Base-by-base conservation (phyloP, 441 rosid species). In the Biscutella auriculata region DNA sequence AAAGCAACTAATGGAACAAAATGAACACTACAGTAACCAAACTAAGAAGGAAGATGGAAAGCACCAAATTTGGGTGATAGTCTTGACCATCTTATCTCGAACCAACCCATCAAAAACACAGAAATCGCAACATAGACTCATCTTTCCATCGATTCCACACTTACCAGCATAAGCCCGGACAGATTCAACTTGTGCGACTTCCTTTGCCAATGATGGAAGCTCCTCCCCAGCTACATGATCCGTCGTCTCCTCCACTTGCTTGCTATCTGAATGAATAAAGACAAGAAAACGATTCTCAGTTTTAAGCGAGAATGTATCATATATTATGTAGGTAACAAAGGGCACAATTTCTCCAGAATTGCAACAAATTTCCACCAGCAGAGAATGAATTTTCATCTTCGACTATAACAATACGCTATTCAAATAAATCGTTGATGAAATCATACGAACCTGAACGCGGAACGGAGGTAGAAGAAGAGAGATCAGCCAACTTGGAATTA, bases 181-280 rank as follows among this genome's bases (percentile, higher is more conserved):
- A 3, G 80, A 79, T 68, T 91, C 96, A 69, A 91, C 87, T 65
- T 87, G 77, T 10, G 95, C 84, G 50, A 91, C 98, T 73, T 91
- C 96, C 72, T 84, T 87, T 0, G 95, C 96, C 53, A 91, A 60
- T 11, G 75, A 78, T 4, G 90, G 90, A 60, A 87, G 77, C 76
- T 91, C 93, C 71, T 81, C 86, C 25, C 84, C 86, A 67, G 84
- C 66, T 50, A 77, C 58, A 60, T 66, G 63, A 68, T 68, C 70
- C 57, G 62, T 64, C 60, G 63, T 54, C 70, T 48, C 43, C 36
- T 35, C 52, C 16, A 65, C 73, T 39, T 61, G 55, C 11, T 69
- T 71, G n/a, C 71, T 76, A 70, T 56, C 82, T 76, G 66, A 33
- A 66, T 6, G 28, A 41, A 53, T 9, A n/a, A 62, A 5, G 53